Percentiles rank a stretch among this genome's conserved stretches.
These are phyloP conservation scores for Mrakiaceae sp. DNA, from an alignment of 1,284 basidiomycete genomes.

Conservation along the genomic window DNA sequence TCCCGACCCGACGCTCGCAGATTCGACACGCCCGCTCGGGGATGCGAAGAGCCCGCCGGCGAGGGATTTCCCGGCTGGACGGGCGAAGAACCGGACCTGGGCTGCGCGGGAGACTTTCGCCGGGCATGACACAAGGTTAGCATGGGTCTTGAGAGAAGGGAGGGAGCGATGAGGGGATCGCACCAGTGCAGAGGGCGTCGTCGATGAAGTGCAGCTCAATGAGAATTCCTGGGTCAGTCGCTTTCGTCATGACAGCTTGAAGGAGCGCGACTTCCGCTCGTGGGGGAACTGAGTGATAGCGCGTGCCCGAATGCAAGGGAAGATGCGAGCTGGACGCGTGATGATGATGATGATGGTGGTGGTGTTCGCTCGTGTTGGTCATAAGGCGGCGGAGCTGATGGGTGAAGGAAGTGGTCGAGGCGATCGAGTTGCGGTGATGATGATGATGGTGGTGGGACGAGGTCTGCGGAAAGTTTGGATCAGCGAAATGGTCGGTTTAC, in stretches of 20 bases:
- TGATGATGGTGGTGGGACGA: not conserved
- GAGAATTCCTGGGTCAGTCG: not conserved
- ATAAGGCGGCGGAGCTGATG: slow-evolving; percentile 3
- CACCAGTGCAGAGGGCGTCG: slow-evolving; percentile 13
- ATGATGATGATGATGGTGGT: not conserved
- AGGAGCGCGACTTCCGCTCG: slow-evolving; percentile 7
- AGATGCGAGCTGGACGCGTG: not conserved
- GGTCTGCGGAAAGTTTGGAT: not conserved
- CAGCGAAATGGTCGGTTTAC: not conserved
- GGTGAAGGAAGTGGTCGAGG: slow-evolving; percentile 9
- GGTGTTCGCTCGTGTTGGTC: not conserved
- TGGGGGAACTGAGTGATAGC: not conserved
- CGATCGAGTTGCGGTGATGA: not conserved
- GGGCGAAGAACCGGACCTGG: slow-evolving; percentile 1
- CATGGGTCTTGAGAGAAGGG: not conserved
- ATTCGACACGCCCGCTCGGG: too few relatives aligned
- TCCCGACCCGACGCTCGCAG: too few relatives aligned
- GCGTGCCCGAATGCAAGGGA: not conserved
- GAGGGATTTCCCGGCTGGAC: not conserved
- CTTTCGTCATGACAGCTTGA: slow-evolving; percentile 10
- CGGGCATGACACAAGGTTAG: not conserved
- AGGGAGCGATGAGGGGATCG: not conserved
- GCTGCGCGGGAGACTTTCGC: slow-evolving; percentile 3
- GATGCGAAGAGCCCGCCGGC: too few relatives aligned
- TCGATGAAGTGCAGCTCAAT: slow-evolving; percentile 10